Evolutionary conservation across 345 rosid genomes (phyloP).

Genomic region (Luvunga scandens): DNA sequence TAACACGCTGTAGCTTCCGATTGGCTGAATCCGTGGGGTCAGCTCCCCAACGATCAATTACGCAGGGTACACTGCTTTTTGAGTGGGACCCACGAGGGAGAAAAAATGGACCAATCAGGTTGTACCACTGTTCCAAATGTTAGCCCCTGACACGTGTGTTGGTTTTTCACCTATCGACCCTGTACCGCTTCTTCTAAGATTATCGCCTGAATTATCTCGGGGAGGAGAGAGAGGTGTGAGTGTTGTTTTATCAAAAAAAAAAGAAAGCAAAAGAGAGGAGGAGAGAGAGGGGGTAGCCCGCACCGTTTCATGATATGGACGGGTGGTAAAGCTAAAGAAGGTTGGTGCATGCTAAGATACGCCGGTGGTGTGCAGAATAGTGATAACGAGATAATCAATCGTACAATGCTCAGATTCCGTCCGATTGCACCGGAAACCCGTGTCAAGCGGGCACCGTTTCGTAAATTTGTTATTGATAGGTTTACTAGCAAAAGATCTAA

Average conservation of each 20-base stretch:
- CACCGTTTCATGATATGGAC: background rate
- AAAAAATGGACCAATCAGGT: slow-evolving; percentile 20
- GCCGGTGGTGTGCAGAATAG: slow-evolving; percentile 2
- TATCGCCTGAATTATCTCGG: slow-evolving; percentile 12
- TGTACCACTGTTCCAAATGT: background rate
- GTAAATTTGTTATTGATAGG: background rate
- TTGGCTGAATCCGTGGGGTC: slow-evolving; percentile 10
- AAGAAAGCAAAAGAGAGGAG: background rate
- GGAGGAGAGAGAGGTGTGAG: background rate
- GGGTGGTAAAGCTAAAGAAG: background rate
- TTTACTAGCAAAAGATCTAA: slow-evolving; percentile 11
- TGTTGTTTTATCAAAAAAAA: background rate
- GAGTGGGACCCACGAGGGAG: background rate
- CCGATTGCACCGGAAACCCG: slow-evolving; percentile 36
- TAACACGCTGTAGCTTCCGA: slow-evolving; percentile 12
- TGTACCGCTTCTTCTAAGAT: slow-evolving; percentile 1
- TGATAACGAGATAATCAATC: slow-evolving; percentile 16
- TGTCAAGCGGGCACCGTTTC: slow-evolving; percentile 3
- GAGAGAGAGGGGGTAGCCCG: background rate
- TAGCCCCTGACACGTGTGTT: slow-evolving; percentile 24
- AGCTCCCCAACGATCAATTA: background rate
- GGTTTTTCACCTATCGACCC: background rate
- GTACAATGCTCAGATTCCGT: slow-evolving; percentile 27
- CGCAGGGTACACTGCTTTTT: background rate
- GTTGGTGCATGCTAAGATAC: slow-evolving; percentile 15